A percentile compares a stretch with the other conserved stretches of the same genome.
Conservation (phyloP, 495 filamentous ascomycete species). For the Annulohypoxylon nitens region DNA sequence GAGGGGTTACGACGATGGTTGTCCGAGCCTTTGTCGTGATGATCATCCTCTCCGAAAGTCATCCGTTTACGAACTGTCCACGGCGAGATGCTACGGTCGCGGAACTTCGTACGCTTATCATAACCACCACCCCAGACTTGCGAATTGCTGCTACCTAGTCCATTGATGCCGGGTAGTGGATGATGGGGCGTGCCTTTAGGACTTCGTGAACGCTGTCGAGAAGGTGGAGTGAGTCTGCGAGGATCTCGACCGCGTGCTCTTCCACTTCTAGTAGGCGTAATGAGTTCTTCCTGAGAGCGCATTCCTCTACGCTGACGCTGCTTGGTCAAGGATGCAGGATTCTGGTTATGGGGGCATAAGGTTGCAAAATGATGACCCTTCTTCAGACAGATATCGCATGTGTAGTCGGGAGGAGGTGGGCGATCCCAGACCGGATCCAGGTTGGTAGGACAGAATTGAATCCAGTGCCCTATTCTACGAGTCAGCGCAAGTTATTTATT, state of each 20-base stretch:
- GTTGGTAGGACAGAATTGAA: constrained; percentile 58
- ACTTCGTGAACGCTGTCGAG: constrained; percentile 21
- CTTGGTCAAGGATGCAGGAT: constrained; percentile 47
- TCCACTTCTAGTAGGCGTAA: constrained; percentile 6
- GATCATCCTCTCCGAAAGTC: constrained; percentile 3
- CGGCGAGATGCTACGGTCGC: constrained; percentile 21
- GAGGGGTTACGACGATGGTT: background rate
- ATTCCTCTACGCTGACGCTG: constrained; percentile 34
- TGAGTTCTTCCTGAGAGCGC: background rate
- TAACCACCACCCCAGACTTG: background rate
- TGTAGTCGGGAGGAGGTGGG: constrained; percentile 48
- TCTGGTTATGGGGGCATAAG: constrained; percentile 52
- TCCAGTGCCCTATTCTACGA: constrained; percentile 55
- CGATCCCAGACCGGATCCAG: constrained; percentile 54
- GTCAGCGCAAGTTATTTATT: constrained; percentile 27
- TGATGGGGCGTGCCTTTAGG: background rate
- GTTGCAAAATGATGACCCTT: constrained; percentile 51
- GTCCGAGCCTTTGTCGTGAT: background rate
- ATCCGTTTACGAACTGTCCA: constrained; percentile 17
- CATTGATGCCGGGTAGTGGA: background rate
- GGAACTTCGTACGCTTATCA: background rate
- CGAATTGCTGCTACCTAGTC: constrained; percentile 11
- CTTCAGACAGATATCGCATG: constrained; percentile 52
- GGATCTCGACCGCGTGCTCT: constrained; percentile 1
- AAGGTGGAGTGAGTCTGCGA: background rate